Conservation (phyloP, 306 rosid species). For the Ochetophila trinervis region DNA sequence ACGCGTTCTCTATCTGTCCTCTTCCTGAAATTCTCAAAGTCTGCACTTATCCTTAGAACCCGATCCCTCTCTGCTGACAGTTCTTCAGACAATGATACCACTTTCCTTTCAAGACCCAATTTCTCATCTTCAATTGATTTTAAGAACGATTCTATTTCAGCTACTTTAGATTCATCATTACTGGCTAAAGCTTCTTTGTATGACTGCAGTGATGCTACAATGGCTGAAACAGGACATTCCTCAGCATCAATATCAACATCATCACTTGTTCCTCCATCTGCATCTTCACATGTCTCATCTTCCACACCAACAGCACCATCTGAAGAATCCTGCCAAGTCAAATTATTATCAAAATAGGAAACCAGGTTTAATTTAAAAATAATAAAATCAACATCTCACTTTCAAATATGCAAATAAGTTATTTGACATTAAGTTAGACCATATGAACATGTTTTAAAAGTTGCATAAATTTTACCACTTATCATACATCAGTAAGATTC, state of each 20-base stretch:
- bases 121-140: slow-evolving; percentile 74
- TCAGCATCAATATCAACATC: slow-evolving; percentile 41
- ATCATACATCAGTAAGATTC: background rate
- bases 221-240: slow-evolving; percentile 50
- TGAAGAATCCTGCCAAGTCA: slow-evolving; percentile 61
- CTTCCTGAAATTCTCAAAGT: slow-evolving; percentile 92
- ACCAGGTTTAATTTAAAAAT: background rate
- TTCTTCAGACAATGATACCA: slow-evolving; percentile 58
- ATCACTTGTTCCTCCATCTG: slow-evolving; percentile 31
- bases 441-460: background rate
- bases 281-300: slow-evolving; percentile 31
- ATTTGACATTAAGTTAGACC: background rate
- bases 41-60: slow-evolving; percentile 85
- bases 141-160: slow-evolving; percentile 64
- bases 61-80: slow-evolving; percentile 60
- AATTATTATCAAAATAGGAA: slow-evolving; percentile 31
- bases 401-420: background rate
- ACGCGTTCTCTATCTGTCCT: slow-evolving; percentile 90
- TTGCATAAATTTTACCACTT: background rate
- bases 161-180: slow-evolving; percentile 59
- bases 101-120: slow-evolving; percentile 44
- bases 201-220: slow-evolving; percentile 47
- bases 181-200: slow-evolving; percentile 73
- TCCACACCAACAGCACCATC: slow-evolving; percentile 50
- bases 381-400: background rate